Conservation (phyloP, 2,329 filamentous ascomycete species). For the Calycina herbarum region DNA sequence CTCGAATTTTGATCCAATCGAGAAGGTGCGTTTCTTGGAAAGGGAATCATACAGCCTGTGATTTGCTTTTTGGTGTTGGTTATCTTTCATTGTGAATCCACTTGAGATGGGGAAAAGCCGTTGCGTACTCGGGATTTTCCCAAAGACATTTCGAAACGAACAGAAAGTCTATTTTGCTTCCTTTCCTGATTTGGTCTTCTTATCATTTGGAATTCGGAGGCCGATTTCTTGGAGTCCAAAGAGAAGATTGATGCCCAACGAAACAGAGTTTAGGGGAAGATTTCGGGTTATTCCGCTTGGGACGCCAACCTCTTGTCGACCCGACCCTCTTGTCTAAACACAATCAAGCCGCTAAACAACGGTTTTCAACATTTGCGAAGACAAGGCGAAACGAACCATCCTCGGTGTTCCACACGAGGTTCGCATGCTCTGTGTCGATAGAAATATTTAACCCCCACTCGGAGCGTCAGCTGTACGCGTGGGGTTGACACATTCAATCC, state of each 20-base stretch:
- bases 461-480: not conserved
- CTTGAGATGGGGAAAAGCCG: not conserved
- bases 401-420: not conserved
- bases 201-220: not conserved
- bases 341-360: constrained; percentile 1
- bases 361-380: not conserved
- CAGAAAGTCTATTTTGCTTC: not conserved
- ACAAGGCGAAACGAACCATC: not conserved
- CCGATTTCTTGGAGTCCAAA: not conserved
- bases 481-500: too few species aligned
- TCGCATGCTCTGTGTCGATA: not conserved
- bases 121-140: not conserved
- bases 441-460: not conserved
- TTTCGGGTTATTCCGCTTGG: not conserved
- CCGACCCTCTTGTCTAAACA: not conserved
- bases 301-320: not conserved
- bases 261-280: not conserved
- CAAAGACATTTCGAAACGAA: not conserved
- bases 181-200: not conserved
- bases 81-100: not conserved
- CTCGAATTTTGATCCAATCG: not conserved
- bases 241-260: not conserved
- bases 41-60: not conserved
- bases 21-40: not conserved
- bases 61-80: not conserved